Conservation (phyloP, 2,329 filamentous ascomycete genomes). For the Ascochyta viciae-villosae region DNA sequence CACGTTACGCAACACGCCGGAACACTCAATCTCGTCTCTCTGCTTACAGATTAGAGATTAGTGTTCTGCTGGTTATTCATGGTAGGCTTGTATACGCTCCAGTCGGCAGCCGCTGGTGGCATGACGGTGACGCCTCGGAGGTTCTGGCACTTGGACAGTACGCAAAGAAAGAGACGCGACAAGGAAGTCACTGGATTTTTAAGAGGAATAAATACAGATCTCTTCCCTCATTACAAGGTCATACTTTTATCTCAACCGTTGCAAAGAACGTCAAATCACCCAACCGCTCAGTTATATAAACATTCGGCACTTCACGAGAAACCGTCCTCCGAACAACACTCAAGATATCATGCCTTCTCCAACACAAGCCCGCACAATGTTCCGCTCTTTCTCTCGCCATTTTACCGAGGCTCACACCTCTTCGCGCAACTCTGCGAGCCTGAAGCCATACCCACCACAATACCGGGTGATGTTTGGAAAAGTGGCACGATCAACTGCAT, state of each 20-base stretch:
- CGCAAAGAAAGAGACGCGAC: background rate
- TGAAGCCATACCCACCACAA: slow-evolving; percentile 6
- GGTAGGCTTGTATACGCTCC: background rate
- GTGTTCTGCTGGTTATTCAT: background rate
- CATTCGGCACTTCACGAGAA: background rate
- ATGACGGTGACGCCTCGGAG: background rate
- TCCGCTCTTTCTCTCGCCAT: slow-evolving; percentile 4
- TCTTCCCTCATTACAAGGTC: too few relatives aligned
- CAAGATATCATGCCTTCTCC: background rate
- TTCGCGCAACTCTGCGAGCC: background rate
- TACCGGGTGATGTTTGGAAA: slow-evolving; percentile 6
- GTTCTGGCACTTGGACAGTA: background rate
- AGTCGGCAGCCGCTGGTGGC: background rate
- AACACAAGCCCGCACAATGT: slow-evolving; percentile 5
- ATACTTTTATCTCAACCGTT: too few relatives aligned
- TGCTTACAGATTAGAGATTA: background rate
- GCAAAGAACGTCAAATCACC: too few relatives aligned
- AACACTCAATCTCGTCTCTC: background rate
- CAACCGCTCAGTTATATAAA: too few relatives aligned
- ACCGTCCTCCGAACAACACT: background rate
- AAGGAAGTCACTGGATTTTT: too few relatives aligned
- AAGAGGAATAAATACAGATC: too few relatives aligned
- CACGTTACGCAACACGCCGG: too few relatives aligned
- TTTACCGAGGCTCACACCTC: slow-evolving; percentile 1
- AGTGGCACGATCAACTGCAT: background rate